Evolutionary conservation across 805 yeast species (phyloP).

Genomic region (Starmerella powellii): DNA sequence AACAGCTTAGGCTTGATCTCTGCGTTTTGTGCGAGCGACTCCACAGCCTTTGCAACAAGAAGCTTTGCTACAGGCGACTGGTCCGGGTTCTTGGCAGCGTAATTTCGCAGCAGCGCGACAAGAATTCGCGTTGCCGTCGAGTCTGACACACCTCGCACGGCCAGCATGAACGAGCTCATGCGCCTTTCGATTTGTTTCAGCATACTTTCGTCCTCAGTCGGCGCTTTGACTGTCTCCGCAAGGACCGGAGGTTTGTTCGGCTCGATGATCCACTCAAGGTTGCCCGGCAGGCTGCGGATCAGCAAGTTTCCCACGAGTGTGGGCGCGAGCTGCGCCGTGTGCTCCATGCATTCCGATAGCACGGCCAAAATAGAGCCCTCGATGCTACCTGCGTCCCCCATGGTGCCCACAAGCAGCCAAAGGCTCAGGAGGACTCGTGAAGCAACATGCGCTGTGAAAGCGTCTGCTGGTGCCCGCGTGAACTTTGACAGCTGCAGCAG

Average conservation of each 20-base stretch:
- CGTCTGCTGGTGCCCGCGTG: background rate
- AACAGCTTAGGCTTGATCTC: slow-evolving; percentile 44
- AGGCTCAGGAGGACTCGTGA: background rate
- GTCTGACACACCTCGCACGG: slow-evolving; percentile 43
- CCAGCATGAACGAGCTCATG: slow-evolving; percentile 32
- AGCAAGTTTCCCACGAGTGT: slow-evolving; percentile 4
- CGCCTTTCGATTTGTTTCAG: slow-evolving; percentile 33
- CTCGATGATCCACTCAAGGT: slow-evolving; percentile 4
- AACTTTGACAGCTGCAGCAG: slow-evolving; percentile 6
- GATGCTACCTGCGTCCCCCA: no score
- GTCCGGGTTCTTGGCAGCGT: slow-evolving; percentile 35
- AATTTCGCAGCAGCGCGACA: slow-evolving; percentile 41
- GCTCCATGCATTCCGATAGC: no score
- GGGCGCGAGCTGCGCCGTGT: background rate
- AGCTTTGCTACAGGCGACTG: slow-evolving; percentile 20
- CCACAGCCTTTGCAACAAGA: slow-evolving; percentile 27
- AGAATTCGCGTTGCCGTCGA: slow-evolving; percentile 37
- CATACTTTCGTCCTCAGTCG: background rate
- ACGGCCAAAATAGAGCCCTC: no score
- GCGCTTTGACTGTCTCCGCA: slow-evolving; percentile 1
- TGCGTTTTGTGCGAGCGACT: slow-evolving; percentile 7
- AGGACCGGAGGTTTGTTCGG: slow-evolving; percentile 5
- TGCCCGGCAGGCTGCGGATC: background rate
- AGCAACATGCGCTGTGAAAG: slow-evolving; percentile 4
- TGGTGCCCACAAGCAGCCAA: slow-evolving; percentile 7